A percentile compares a stretch with the other conserved stretches of the same genome.
Evolutionary conservation across 129 eudicot species (phyloP).

Genomic region (Saussurea involucrata): DNA sequence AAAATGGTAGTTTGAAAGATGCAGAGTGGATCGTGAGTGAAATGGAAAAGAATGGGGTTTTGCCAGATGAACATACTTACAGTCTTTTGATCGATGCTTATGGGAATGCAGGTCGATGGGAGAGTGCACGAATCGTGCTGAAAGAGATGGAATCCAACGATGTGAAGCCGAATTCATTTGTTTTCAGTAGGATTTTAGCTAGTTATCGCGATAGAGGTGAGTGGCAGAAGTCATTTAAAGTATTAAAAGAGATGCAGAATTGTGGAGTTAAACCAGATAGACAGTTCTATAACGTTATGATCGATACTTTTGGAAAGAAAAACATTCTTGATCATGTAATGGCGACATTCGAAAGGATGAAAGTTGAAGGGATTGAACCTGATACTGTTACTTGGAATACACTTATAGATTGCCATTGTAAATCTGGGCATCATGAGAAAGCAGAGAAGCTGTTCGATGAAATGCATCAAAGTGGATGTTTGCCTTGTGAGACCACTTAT

Average conservation of each 20-base stretch:
- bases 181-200: conserved; percentile 75
- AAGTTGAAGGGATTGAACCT: conserved; percentile 74
- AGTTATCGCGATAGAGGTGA: conserved; percentile 80
- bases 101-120: conserved; percentile 90
- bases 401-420: conserved; percentile 80
- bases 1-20: conserved; percentile 60
- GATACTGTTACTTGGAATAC: conserved; percentile 93
- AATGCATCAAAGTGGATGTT: conserved; percentile 71
- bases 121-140: conserved; percentile 86
- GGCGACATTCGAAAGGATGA: conserved; percentile 75
- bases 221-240: conserved; percentile 90
- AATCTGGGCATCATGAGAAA: conserved; percentile 64
- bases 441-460: conserved; percentile 71
- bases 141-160: conserved; percentile 81
- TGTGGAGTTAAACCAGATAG: conserved; percentile 80
- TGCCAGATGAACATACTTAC: conserved; percentile 82
- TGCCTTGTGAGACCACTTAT: conserved; percentile 76
- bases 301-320: conserved; percentile 90
- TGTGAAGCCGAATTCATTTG: conserved; percentile 67
- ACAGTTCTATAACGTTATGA: conserved; percentile 84
- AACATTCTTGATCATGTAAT: conserved; percentile 84
- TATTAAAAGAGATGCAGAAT: conserved; percentile 79
- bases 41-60: conserved; percentile 81
- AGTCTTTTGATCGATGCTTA: conserved; percentile 85
- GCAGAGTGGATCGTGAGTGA: conserved; percentile 74